Evolutionary conservation across 2,329 filamentous ascomycete genomes (phyloP).

Genomic region (Elsinoe batatas): DNA sequence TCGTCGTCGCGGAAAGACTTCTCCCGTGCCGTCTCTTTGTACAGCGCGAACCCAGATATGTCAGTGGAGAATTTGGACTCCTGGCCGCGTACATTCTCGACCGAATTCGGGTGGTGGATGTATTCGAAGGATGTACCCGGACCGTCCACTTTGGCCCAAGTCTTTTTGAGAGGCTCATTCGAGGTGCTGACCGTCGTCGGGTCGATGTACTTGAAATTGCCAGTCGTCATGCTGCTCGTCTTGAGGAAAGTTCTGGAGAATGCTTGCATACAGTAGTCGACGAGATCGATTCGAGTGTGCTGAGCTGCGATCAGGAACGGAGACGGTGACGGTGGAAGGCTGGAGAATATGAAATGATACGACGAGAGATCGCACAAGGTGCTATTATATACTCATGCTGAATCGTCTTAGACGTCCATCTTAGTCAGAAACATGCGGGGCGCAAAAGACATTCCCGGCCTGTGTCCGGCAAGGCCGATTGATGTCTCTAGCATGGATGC

Average conservation of each 20-base stretch:
- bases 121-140: slow-evolving; percentile 46
- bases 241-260: neutral
- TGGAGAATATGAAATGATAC: too few species aligned
- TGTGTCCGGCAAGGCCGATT: too few species aligned
- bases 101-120: slow-evolving; percentile 36
- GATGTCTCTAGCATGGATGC: too few species aligned
- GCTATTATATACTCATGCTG: too few species aligned
- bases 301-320: too few species aligned
- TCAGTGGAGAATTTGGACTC: slow-evolving; percentile 45
- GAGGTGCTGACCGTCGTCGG: slow-evolving; percentile 29
- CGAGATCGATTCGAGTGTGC: too few species aligned
- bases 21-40: slow-evolving; percentile 43
- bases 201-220: slow-evolving; percentile 53
- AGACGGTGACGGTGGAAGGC: too few species aligned
- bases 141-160: slow-evolving; percentile 57
- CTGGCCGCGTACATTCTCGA: slow-evolving; percentile 47
- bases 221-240: slow-evolving; percentile 44
- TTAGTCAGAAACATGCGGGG: neutral
- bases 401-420: neutral
- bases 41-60: slow-evolving; percentile 49
- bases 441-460: neutral
- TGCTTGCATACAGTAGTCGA: neutral
- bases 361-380: too few species aligned
- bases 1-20: slow-evolving; percentile 47
- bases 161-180: slow-evolving; percentile 31